Evolutionary conservation across 2,329 filamentous ascomycete species (phyloP), one percentile per base, ranked within the genome.

Genomic region (Colletotrichum scovillei): DNA sequence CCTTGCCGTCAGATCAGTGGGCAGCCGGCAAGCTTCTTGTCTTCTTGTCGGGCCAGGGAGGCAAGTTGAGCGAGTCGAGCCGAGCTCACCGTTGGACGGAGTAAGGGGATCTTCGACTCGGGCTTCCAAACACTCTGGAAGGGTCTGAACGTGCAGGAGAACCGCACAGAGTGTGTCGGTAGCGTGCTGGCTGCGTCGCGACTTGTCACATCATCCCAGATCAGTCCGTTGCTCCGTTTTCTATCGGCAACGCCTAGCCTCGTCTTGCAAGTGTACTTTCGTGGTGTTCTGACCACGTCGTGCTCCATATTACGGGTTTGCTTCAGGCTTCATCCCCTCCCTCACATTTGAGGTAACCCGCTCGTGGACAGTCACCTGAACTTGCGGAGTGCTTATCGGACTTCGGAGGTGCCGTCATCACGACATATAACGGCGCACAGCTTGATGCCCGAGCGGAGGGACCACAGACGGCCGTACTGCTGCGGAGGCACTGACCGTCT

Each of bases 141-240:
- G 35, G 64, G 64, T 72, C 58, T 63, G 58, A 60, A 58, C 58
- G 58, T 56, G 46, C 49, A 28, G 49, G 49, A 24, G 12, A n/a
- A 32, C 11, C 35, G 55, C 42, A 32, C 55, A 59, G 2, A 24
- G 57, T 24, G 38, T 35, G 9, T 19, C 19, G 26, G 16, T 35
- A 53, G 42, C 30, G 28, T 55, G 38, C 49, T 35, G 38, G n/a
- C n/a, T 53, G 28, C 28, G 68, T 30, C 46, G 57, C 63, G 57
- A 69, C 42, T 12, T 59, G 69, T 69, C 66, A 69, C 65, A 69
- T 69, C 65, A 69, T 63, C 38, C 58, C 69, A 69, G 38, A 59
- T 59, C 32, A 68, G 69, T 63, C 58, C 32, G 30, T 53, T 60
- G 30, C 69, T 69, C 69, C 52, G 69, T 64, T 55, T 38, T 52